These are phyloP conservation scores for Ophiostoma quercus DNA, from an alignment of 2,329 filamentous ascomycete species.

Conservation along the genomic window DNA sequence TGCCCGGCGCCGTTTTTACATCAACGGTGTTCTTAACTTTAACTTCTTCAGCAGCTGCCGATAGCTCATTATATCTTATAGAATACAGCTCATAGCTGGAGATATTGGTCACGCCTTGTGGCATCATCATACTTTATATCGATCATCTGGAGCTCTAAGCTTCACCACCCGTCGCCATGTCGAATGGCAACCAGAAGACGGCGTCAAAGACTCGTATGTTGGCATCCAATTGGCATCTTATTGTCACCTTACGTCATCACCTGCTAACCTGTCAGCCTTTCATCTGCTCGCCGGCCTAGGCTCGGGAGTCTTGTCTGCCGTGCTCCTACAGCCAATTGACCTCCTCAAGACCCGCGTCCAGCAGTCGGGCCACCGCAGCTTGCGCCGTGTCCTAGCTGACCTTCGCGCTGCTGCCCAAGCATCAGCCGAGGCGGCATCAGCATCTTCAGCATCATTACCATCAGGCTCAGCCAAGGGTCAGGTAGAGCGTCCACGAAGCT, in stretches of 20 bases:
- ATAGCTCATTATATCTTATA: too few species aligned
- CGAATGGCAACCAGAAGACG: slow-evolving; percentile 34
- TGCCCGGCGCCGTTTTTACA: slow-evolving; percentile 19
- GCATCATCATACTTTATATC: not conserved
- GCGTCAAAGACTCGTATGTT: slow-evolving; percentile 35
- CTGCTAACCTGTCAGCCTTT: slow-evolving; percentile 49
- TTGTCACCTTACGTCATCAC: not conserved
- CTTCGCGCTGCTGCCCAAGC: slow-evolving; percentile 48
- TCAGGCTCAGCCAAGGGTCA: not conserved
- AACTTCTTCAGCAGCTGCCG: not conserved
- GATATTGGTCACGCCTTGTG: not conserved
- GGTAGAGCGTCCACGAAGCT: slow-evolving; percentile 27
- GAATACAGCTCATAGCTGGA: too few species aligned
- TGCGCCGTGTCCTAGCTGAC: slow-evolving; percentile 62
- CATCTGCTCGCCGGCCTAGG: slow-evolving; percentile 85
- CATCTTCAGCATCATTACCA: not conserved
- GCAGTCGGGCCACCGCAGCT: slow-evolving; percentile 68
- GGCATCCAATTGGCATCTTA: not conserved
- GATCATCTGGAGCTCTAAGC: not conserved
- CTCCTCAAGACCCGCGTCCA: slow-evolving; percentile 95
- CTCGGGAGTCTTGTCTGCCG: slow-evolving; percentile 81
- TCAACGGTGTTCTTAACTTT: slow-evolving; percentile 18
- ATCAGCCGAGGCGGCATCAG: not conserved
- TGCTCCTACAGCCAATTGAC: slow-evolving; percentile 90
- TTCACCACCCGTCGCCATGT: slow-evolving; percentile 30